phyloP scores from a whole-genome alignment of 2,329 filamentous ascomycete genomes.

The Xylaria arbuscula region DNA sequence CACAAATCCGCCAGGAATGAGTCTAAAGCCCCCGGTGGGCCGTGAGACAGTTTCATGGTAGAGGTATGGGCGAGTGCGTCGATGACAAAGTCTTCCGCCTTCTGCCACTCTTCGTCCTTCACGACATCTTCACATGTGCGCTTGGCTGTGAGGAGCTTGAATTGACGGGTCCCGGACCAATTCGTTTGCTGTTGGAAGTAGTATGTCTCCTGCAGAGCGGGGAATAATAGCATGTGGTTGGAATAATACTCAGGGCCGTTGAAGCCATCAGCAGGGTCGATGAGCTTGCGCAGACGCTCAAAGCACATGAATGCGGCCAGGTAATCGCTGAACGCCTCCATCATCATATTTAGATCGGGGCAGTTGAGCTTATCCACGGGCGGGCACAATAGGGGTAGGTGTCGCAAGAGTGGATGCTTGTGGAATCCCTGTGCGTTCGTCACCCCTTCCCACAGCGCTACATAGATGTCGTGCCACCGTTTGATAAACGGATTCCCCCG shows the following conservation, averaged over 20 bases:
- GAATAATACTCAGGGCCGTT: conserved; percentile 51
- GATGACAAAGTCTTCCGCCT: conserved; percentile 47
- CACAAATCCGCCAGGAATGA: conserved; percentile 50
- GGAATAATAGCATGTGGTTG: conserved; percentile 49
- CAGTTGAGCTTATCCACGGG: conserved; percentile 43
- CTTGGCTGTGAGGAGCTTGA: conserved; percentile 48
- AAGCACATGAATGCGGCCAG: conserved; percentile 48
- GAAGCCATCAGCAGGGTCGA: conserved; percentile 51
- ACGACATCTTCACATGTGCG: conserved; percentile 42
- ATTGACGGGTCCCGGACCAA: conserved; percentile 50
- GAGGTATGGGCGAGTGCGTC: conserved; percentile 49
- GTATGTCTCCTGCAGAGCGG: conserved; percentile 48
- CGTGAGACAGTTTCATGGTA: conserved; percentile 52
- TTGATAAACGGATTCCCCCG: conserved; percentile 58
- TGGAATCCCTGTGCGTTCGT: conserved; percentile 50
- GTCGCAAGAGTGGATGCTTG: conserved; percentile 49
- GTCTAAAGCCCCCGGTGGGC: conserved; percentile 44
- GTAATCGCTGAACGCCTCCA: conserved; percentile 49
- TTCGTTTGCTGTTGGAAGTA: conserved; percentile 48
- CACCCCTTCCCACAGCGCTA: conserved; percentile 51
- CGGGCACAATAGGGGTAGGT: conserved; percentile 45
- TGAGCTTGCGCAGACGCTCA: conserved; percentile 50
- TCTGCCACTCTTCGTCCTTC: conserved; percentile 45
- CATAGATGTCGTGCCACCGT: conserved; percentile 55
- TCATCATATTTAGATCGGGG: conserved; percentile 41